Evolutionary conservation across 768 basidiomycete genomes (phyloP), one percentile per base, ranked within the genome.

Genomic region (Pisolithus tinctorius): DNA sequence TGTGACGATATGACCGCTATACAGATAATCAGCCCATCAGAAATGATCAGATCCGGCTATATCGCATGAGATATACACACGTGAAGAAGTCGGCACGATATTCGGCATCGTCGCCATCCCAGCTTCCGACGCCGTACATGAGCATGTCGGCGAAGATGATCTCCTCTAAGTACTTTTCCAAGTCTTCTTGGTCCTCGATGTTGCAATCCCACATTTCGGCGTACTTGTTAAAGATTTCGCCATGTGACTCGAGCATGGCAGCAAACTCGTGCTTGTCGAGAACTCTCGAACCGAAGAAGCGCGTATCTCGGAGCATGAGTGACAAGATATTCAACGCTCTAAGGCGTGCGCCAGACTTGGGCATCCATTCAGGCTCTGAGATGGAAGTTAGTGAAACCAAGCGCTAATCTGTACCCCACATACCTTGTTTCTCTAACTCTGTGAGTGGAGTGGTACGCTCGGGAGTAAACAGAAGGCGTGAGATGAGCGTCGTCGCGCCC

Each of bases 1-100:
- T 0, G 86, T 89, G 34, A 87, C 77, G 11, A 86, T 72, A 56
- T 88, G 86, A 65, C 82, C 80, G 13, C 84, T 87, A 37, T 87
- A 37, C 4, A 36, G 26, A 27, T 46, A 37, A 30, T 31, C 29
- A 47, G n/a, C 5, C n/a, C 6, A 30, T 58, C 50, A 59, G 59
- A 47, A 7, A 27, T 9, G 23, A 7, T n/a, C 9, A 17, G 4
- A 47, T 38, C 38, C 5, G 6, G 14, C 61, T 60, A 60, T 42
- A 37, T 31, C 30, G 30, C 7, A 59, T 55, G 20, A 56, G 16
- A 9, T 47, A 47, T 10, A 71, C 83, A 56, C 55, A 86, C 83
- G 71, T 61, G 72, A 82, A 80, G 66, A 88, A 86, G 57, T 88
- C 83, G 0, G 81, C 81, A 44, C 76, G 75, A 68, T 83, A 84